These are phyloP conservation scores for Cucumis cinereus DNA, from an alignment of 306 rosid genomes.

Conservation along the genomic window DNA sequence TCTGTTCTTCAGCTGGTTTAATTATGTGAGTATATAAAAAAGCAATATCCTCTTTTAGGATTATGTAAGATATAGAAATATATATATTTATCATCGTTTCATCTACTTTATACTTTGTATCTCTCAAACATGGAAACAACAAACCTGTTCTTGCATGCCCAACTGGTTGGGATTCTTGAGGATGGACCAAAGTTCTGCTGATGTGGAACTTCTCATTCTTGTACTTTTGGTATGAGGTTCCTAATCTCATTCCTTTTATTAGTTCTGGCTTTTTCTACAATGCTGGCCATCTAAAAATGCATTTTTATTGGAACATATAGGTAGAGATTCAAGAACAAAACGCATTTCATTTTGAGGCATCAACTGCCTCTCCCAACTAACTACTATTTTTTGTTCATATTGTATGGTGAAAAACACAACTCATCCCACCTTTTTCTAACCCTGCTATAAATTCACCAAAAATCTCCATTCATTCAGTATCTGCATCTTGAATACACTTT, in stretches of 20 bases:
- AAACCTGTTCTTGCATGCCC: not conserved
- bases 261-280: not conserved
- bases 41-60: too few species aligned
- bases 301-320: not conserved
- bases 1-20: not conserved
- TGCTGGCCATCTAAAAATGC: not conserved
- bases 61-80: not conserved
- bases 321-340: not conserved
- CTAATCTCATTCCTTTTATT: not conserved
- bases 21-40: not conserved
- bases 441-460: not conserved
- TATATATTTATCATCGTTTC: not conserved
- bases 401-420: not conserved
- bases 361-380: conserved; percentile 25
- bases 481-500: not conserved
- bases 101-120: not conserved
- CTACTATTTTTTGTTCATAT: not conserved
- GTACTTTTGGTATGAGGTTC: not conserved
- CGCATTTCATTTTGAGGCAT: conserved; percentile 23
- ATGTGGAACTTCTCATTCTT: not conserved
- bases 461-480: not conserved
- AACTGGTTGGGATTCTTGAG: not conserved
- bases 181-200: not conserved
- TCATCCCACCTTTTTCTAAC: not conserved
- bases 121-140: not conserved